Percentiles rank a stretch among this genome's conserved stretches.
phyloP scores from a whole-genome alignment of 345 rosid species.

The Toxicodendron radicans region DNA sequence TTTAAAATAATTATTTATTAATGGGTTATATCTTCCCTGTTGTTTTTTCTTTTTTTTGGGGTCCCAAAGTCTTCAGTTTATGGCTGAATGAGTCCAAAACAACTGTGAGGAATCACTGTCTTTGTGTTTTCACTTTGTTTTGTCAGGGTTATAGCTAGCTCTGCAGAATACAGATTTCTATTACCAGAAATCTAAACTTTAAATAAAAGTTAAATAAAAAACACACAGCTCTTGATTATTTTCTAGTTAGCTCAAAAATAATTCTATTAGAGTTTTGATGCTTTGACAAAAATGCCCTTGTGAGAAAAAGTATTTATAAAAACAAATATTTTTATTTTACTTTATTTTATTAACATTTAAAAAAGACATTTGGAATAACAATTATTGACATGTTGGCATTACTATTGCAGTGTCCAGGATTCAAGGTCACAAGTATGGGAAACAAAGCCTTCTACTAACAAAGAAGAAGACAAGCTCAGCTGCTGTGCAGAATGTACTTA shows the following conservation, averaged over 20 bases:
- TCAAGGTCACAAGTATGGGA: conserved; percentile 51
- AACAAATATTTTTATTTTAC: no score
- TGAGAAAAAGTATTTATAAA: neutral
- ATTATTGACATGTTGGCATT: neutral
- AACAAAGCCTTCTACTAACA: conserved; percentile 47
- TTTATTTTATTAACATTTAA: no score
- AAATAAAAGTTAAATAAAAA: neutral
- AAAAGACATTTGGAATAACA: no score
- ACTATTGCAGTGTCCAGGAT: conserved; percentile 47
- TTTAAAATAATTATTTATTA: conserved; percentile 12
- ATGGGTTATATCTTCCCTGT: conserved; percentile 16
- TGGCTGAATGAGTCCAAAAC: conserved; percentile 35
- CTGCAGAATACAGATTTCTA: conserved; percentile 22
- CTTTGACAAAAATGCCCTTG: conserved; percentile 15
- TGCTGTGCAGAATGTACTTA: conserved; percentile 76
- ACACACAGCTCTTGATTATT: neutral
- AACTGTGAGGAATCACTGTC: conserved; percentile 37
- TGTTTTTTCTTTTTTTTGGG: conserved; percentile 18
- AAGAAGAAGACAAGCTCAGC: conserved; percentile 50
- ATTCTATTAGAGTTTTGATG: neutral
- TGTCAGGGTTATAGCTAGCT: conserved; percentile 29
- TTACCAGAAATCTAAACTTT: conserved; percentile 15
- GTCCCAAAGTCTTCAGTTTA: conserved; percentile 9
- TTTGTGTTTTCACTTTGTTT: conserved; percentile 31
- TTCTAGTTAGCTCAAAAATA: neutral